Evolutionary conservation across 1,139 yeast genomes (phyloP).

Genomic region (Geotrichum klebahnii): DNA sequence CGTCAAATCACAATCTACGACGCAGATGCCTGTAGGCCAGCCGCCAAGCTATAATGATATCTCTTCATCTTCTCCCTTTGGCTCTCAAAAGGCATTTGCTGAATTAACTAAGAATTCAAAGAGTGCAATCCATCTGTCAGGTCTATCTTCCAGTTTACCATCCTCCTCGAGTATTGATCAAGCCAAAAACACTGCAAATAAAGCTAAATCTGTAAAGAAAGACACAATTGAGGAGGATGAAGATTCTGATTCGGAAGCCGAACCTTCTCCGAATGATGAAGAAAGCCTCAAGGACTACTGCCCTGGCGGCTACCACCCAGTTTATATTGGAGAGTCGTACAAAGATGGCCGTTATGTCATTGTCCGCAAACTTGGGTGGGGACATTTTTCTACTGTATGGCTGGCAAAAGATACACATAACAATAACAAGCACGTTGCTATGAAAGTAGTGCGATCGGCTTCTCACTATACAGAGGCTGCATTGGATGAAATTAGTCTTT

Average conservation of each 20-base stretch:
- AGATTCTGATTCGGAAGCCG: conserved; percentile 15
- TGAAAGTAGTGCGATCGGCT: conserved; percentile 74
- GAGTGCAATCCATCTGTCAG: conserved; percentile 8
- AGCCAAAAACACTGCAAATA: not conserved
- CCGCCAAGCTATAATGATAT: conserved; percentile 2
- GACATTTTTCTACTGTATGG: conserved; percentile 90
- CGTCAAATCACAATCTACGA: too few relatives aligned
- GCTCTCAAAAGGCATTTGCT: not conserved
- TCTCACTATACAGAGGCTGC: conserved; percentile 78
- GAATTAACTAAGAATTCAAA: conserved; percentile 5
- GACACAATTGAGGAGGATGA: conserved; percentile 3
- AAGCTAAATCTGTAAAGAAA: not conserved
- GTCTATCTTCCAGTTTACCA: not conserved
- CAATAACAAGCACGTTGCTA: conserved; percentile 61
- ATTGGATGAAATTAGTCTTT: conserved; percentile 69
- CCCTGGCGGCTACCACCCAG: conserved; percentile 86
- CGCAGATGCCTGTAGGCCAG: too few relatives aligned
- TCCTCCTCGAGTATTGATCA: not conserved
- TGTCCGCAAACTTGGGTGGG: conserved; percentile 84
- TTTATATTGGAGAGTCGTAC: conserved; percentile 62
- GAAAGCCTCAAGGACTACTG: conserved; percentile 71
- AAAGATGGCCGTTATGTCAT: conserved; percentile 60
- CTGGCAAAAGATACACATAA: conserved; percentile 54
- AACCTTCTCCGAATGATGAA: conserved; percentile 43
- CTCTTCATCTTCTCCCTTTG: not conserved